These are phyloP conservation scores for Candida quercuum DNA, from an alignment of 805 yeast genomes.

Conservation along the genomic window DNA sequence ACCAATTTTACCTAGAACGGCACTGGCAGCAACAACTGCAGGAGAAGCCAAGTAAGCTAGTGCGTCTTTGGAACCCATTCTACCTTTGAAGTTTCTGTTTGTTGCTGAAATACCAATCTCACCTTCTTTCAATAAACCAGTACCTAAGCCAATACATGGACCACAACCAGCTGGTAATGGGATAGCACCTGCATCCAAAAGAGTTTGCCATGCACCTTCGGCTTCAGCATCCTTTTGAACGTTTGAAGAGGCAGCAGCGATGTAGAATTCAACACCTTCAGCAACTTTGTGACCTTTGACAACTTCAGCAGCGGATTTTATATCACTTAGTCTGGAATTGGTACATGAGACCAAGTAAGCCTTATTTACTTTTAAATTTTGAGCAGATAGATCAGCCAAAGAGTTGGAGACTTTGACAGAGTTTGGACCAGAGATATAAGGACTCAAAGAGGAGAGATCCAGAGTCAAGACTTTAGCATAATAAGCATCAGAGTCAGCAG, in stretches of 20 bases:
- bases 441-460: conserved; percentile 76
- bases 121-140: conserved; percentile 90
- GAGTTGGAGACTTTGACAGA: conserved; percentile 89
- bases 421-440: conserved; percentile 94
- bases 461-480: conserved; percentile 86
- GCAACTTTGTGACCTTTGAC: conserved; percentile 77
- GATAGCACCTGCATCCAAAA: conserved; percentile 88
- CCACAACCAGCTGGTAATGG: conserved; percentile 99
- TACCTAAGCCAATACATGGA: conserved; percentile 96
- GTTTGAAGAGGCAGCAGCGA: conserved; percentile 94
- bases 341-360: conserved; percentile 98
- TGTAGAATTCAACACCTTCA: conserved; percentile 87
- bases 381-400: conserved; percentile 62
- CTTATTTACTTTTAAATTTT: conserved; percentile 78
- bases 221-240: conserved; percentile 92
- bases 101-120: conserved; percentile 99
- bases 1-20: conserved; percentile 90
- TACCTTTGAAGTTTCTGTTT: conserved; percentile 96
- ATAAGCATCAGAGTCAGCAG: conserved; percentile 69
- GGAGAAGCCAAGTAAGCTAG: conserved; percentile 95
- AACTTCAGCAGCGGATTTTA: conserved; percentile 90
- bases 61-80: conserved; percentile 98
- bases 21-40: conserved; percentile 97
- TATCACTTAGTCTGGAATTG: conserved; percentile 87
- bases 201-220: conserved; percentile 86